Evolutionary conservation across 768 basidiomycete species (phyloP), one percentile per base, ranked within the genome.

Genomic region (Exsudoporus frostii): DNA sequence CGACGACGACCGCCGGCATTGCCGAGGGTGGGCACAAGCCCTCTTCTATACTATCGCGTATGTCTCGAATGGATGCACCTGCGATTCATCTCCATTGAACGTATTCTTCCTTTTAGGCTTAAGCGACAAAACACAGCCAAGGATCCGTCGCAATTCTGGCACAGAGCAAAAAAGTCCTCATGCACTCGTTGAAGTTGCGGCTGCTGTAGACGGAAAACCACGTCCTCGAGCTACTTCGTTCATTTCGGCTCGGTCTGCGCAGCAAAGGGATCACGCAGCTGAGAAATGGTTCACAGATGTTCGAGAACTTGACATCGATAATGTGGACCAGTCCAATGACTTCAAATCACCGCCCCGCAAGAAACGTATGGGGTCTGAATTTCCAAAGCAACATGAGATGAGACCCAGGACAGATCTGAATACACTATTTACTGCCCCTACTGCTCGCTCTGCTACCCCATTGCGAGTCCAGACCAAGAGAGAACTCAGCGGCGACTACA

Each of bases 401-500:
- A 55, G 64, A 30, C 60, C 60, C 37, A 48, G 30, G 47, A 67
- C 63, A 29, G 51, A 67, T 36, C 22, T 69, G 25, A 52, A 57
- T 20, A 48, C 50, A 27, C 45, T 68, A 7, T 69, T 67, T 44
- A 10, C 53, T 42, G 27, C 53, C 22, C 7, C 55, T 22, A 32
- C 51, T 22, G 17, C 24, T 29, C 39, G 25, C 27, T 46, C 50
- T 13, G 51, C 53, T 11, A n/a, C 42, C 14, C 55, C 50, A 20
- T 10, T 33, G 25, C 71, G 68, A 48, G 41, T 68, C 39, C 70
- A 66, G 40, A 50, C 47, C 32, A 57, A 63, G 55, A 63, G 68
- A 42, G 79, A 81, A 60, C 53, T 68, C 15, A 79, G 72, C 5
- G 81, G 82, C 27, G 77, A 82, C 57, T 86, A 86, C 58, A 68